Base-by-base conservation (phyloP, 1,284 basidiomycete species). In the Irpex sp. region DNA sequence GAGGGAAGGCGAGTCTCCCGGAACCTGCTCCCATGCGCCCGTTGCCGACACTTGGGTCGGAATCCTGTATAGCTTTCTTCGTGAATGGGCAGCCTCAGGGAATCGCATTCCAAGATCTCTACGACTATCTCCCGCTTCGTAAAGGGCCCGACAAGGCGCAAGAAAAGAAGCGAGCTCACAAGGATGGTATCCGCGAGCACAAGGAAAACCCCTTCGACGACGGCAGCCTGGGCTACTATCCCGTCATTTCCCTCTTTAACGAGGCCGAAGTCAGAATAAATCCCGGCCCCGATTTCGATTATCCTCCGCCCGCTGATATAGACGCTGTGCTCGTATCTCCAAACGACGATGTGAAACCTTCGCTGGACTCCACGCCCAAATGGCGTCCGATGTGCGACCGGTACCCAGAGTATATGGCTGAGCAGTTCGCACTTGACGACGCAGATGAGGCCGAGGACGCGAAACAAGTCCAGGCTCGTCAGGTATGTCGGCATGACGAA, bases 221-320 rank as follows among this genome's bases (percentile, higher is more conserved):
- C 80, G 98, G 98, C 10, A 94, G 93, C 20, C 84, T 99, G 6
- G 98, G 98, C 0, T 99, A 99, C 82, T 99, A 97, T 79, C 96
- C 97, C 0, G 94, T 98, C 84, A 91, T 98, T 67, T 98, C 96
- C 3, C 87, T 98, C 58, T 99, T 97, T 85, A 97, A 97, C 73
- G 93, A 94, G 68, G 98, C 96, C 1, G 90, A 92, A 73, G 94
- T 97, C 6, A 88, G 84, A 63, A 87, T 98, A 72, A 98, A 99
- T 79, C 91, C 97, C 42, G 97, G 97, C 0, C 97, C 97, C 0
- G 81, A 93, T 66, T 99, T 98, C 78, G 88, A 88, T 1, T 95
- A 89, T 77, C 90, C 94, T 1, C 97, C 97, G 3, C 92, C 93
- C 1, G 81, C 85, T 15, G 91, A 96, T 74, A 89, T 96, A 72